A percentile compares a stretch with the other conserved stretches of the same genome.
These are phyloP conservation scores for Hansfordia pulvinata DNA, from an alignment of 2,329 filamentous ascomycete genomes.

Conservation along the genomic window DNA sequence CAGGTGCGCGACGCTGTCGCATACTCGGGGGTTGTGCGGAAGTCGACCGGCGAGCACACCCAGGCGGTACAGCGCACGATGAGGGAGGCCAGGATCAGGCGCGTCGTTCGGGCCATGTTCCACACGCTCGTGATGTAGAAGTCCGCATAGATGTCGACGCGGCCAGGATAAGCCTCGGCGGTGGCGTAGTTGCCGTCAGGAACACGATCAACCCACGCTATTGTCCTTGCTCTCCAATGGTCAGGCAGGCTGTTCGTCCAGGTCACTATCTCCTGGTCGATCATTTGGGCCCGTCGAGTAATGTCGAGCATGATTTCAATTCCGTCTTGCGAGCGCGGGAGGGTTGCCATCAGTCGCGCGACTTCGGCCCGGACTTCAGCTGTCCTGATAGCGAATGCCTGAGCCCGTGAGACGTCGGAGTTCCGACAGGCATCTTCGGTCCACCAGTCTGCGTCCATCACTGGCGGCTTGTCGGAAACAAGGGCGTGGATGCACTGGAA, in stretches of 20 bases:
- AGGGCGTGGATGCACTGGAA: conserved; percentile 43
- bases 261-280: conserved; percentile 35
- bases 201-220: conserved; percentile 42
- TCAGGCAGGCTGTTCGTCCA: conserved; percentile 38
- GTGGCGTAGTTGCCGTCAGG: conserved; percentile 35
- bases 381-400: conserved; percentile 37
- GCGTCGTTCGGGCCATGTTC: conserved; percentile 39
- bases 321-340: conserved; percentile 32
- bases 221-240: conserved; percentile 34
- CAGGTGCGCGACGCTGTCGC: conserved; percentile 37
- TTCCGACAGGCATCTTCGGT: conserved; percentile 37
- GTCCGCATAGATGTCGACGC: conserved; percentile 45
- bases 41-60: conserved; percentile 46
- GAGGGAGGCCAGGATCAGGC: conserved; percentile 39
- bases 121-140: conserved; percentile 43
- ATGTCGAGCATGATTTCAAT: conserved; percentile 35
- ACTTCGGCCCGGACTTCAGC: conserved; percentile 42
- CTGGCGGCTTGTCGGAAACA: conserved; percentile 34
- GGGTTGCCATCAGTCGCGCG: conserved; percentile 31
- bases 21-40: conserved; percentile 48
- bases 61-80: conserved; percentile 47
- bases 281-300: conserved; percentile 33
- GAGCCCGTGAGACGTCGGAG: conserved; percentile 29
- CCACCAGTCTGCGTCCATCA: conserved; percentile 47
- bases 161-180: conserved; percentile 45